phyloP scores from a whole-genome alignment of 2,329 filamentous ascomycete species.

The Penicillium sp. region DNA sequence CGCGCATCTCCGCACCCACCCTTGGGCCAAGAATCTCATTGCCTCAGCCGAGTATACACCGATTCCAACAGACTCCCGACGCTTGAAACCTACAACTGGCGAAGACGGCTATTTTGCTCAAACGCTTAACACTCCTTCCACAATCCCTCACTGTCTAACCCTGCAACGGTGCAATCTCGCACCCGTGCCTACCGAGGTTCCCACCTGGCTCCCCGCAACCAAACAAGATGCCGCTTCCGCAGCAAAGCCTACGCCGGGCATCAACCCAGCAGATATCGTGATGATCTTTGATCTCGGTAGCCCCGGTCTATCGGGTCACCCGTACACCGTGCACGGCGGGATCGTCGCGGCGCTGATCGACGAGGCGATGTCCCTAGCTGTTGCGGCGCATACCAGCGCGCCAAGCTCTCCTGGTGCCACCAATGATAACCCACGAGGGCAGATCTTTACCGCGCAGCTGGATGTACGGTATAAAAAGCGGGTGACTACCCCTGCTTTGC shows the following conservation, averaged over 20 bases:
- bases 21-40: slow-evolving; percentile 35
- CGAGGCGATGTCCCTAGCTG: slow-evolving; percentile 45
- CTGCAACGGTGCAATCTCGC: slow-evolving; percentile 35
- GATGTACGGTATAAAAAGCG: slow-evolving; percentile 43
- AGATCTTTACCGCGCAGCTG: slow-evolving; percentile 42
- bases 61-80: slow-evolving; percentile 42
- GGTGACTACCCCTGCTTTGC: slow-evolving; percentile 36
- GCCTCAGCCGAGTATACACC: slow-evolving; percentile 38
- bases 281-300: slow-evolving; percentile 36
- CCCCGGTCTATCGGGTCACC: slow-evolving; percentile 43
- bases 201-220: slow-evolving; percentile 28
- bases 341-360: slow-evolving; percentile 44
- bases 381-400: slow-evolving; percentile 32
- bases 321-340: slow-evolving; percentile 42
- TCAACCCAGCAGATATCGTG: slow-evolving; percentile 38
- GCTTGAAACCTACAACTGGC: slow-evolving; percentile 39
- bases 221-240: slow-evolving; percentile 25
- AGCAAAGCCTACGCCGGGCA: slow-evolving; percentile 21
- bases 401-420: background rate
- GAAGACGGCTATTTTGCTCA: slow-evolving; percentile 46
- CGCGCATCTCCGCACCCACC: slow-evolving; percentile 28
- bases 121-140: slow-evolving; percentile 39
- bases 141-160: slow-evolving; percentile 44
- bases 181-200: slow-evolving; percentile 18
- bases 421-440: slow-evolving; percentile 28